Percentiles rank a stretch among this genome's conserved stretches.
phyloP scores from a whole-genome alignment of 83 land plant genomes.

The Isoetes engelmannii region DNA sequence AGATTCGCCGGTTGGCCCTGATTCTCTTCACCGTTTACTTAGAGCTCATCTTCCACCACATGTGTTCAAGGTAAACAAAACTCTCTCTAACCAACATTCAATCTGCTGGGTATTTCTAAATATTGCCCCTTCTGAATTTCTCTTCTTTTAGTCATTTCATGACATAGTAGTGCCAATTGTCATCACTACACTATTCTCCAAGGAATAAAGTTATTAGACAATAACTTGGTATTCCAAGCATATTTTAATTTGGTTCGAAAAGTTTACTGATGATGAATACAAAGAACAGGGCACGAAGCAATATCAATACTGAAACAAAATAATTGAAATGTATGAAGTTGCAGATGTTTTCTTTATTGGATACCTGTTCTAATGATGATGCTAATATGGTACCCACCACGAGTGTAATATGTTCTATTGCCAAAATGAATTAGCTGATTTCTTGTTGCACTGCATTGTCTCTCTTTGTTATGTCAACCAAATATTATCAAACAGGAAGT shows the following conservation, averaged over 20 bases:
- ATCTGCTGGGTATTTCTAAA: background rate
- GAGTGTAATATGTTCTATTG: background rate
- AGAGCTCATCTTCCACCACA: constrained; percentile 35
- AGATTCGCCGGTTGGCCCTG: constrained; percentile 34
- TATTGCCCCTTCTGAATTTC: background rate
- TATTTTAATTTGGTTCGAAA: too few species aligned
- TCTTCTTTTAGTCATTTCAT: background rate
- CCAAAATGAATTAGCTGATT: background rate
- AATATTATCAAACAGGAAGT: constrained; percentile 55
- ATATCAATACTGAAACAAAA: background rate
- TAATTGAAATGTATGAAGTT: background rate
- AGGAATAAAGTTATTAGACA: too few species aligned
- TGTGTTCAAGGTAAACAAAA: constrained; percentile 30
- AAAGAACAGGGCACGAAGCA: too few species aligned
- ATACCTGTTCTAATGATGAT: background rate
- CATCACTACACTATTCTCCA: too few species aligned
- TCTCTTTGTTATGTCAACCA: too few species aligned
- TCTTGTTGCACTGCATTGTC: too few species aligned
- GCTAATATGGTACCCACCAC: background rate
- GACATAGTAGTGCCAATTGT: background rate
- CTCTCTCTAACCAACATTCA: background rate
- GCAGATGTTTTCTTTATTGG: background rate
- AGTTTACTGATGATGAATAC: too few species aligned
- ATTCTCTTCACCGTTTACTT: constrained; percentile 43
- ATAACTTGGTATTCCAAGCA: too few species aligned